Percentiles rank a stretch among this genome's conserved stretches.
These are phyloP conservation scores for Trichoderma endophyticum DNA, from an alignment of 2,329 filamentous ascomycete genomes.

Conservation along the genomic window DNA sequence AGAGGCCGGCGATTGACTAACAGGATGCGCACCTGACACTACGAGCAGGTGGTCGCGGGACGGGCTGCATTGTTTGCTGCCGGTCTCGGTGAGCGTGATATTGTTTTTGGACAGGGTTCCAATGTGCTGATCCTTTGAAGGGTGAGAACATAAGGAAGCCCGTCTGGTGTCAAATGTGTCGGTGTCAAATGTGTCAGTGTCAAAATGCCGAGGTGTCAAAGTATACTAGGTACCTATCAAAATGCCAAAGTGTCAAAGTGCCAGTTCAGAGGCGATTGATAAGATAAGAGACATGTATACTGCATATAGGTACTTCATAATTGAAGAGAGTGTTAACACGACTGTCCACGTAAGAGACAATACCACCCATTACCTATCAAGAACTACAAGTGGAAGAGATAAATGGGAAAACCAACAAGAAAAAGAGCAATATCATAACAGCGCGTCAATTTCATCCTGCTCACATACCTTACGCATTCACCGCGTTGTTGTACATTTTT, in stretches of 20 bases:
- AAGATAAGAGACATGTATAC: background rate
- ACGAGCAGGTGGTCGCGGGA: background rate
- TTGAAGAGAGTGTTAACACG: background rate
- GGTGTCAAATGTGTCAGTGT: background rate
- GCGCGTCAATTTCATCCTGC: background rate
- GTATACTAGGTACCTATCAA: too few species aligned
- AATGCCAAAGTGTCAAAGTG: background rate
- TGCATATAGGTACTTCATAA: background rate
- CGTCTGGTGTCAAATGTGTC: background rate
- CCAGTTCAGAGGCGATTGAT: background rate
- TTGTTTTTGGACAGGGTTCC: background rate
- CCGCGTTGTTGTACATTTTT: background rate
- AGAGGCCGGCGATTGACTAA: background rate
- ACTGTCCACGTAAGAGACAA: too few species aligned
- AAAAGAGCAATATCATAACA: background rate
- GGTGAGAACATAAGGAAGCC: too few species aligned
- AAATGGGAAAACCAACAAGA: background rate
- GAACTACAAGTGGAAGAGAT: background rate
- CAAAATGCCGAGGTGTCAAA: background rate
- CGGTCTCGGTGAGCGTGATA: background rate
- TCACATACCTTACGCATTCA: background rate
- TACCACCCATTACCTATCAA: too few species aligned
- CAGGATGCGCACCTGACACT: slow-evolving; percentile 4
- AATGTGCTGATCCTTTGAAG: background rate
- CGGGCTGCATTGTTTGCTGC: background rate